phyloP scores from a whole-genome alignment of 2,329 filamentous ascomycete genomes.

The Epichloe hybrida region DNA sequence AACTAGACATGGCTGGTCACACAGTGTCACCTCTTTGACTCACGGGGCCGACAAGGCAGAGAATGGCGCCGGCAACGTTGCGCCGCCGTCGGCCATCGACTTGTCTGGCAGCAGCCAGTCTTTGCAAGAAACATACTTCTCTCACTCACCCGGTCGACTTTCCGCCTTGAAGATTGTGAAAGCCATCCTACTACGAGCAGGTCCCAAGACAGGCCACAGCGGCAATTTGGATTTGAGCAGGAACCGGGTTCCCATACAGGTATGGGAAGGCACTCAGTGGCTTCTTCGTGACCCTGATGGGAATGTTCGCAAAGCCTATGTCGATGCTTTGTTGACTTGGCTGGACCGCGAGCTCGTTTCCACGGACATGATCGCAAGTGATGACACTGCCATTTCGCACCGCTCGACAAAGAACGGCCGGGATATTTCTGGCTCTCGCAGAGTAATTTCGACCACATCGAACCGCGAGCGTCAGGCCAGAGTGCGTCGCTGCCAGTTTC shows the following conservation, averaged over 20 bases:
- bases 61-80: conserved; percentile 20
- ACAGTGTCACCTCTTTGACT: conserved; percentile 29
- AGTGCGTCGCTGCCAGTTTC: conserved; percentile 52
- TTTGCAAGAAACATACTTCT: conserved; percentile 37
- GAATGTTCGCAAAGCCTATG: conserved; percentile 71
- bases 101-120: conserved; percentile 30
- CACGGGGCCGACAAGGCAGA: conserved; percentile 30
- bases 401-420: conserved; percentile 28
- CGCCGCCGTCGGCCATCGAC: conserved; percentile 21
- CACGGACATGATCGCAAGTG: conserved; percentile 48
- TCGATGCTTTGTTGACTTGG: conserved; percentile 74
- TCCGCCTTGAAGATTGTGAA: conserved; percentile 69
- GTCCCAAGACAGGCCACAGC: conserved; percentile 45
- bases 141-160: conserved; percentile 40
- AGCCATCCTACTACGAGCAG: conserved; percentile 69
- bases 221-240: conserved; percentile 53
- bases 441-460: conserved; percentile 57
- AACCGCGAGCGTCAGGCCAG: conserved; percentile 40
- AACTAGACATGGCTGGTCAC: conserved; percentile 50
- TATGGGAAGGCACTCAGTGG: conserved; percentile 97
- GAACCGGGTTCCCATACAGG: conserved; percentile 61
- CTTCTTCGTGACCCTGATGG: conserved; percentile 68
- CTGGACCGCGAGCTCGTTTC: conserved; percentile 64
- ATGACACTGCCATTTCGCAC: conserved; percentile 36
- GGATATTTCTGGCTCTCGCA: conserved; percentile 36